Base-by-base conservation (phyloP, 768 basidiomycete genomes). In the Amanita fuliginea region DNA sequence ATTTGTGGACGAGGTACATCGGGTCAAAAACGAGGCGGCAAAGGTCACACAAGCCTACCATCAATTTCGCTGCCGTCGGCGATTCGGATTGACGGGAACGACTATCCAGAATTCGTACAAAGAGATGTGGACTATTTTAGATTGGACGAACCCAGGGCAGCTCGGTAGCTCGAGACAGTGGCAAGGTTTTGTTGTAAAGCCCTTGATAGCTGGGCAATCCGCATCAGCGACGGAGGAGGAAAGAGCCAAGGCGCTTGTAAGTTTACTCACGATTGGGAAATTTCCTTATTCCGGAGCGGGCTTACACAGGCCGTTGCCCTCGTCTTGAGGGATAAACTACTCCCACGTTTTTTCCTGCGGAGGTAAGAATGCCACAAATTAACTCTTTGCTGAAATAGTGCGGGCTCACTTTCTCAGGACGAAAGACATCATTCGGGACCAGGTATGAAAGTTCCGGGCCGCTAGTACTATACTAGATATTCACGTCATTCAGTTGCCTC, bases 111-210 rank as follows among this genome's bases (percentile, higher is more conserved):
- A 97, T 56, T 77, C 81, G 0, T 93, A 94, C 59, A 75, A 78
- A 37, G 95, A 98, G 62, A 70, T 97, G 56, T 94, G 91, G 86
- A 87, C 89, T 1, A 81, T 99, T 30, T 66, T 97, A 28, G 81
- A 95, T 59, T 97, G 91, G 86, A 84, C 85, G n/a, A 86, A 83
- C 53, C 91, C 92, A 0, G 87, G 83, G 0, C 68, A 69, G 21
- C 63, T 95, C 7, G 95, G 94, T 0, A 81, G 78, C 0, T 60
- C 67, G 22, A 72, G 71, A 28, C 80, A 97, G 54, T 98, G 93
- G 92, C 75, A 81, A 39, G 72, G 73, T 3, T 83, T 74, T 54
- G 75, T 96, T 3, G 74, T 76, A 14, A 72, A 74, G 37, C 90
- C 88, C 0, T 64, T 92, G 55, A 78, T 72, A 10, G 56, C 64